These are phyloP conservation scores for Chloris gayana DNA, from an alignment of 176 grass and related monocot genomes.

Conservation along the genomic window DNA sequence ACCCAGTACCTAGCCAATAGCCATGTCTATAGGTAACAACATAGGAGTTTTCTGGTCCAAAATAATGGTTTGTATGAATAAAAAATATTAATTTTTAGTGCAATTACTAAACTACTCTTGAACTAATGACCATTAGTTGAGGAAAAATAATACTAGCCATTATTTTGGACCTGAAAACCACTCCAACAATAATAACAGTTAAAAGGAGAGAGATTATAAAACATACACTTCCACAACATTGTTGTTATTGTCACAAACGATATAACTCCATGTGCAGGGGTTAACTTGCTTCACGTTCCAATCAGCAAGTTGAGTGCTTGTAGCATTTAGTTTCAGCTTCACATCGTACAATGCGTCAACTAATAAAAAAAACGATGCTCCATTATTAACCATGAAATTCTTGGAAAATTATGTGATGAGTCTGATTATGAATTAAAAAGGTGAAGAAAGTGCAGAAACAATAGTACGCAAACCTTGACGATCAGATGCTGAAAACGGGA, in stretches of 20 bases:
- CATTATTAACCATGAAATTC: slow-evolving; percentile 13
- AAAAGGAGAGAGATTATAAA: no score
- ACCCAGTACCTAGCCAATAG: no score
- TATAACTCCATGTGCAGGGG: slow-evolving; percentile 83
- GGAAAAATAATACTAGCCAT: no score
- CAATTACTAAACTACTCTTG: no score
- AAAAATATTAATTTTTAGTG: no score
- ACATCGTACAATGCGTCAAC: slow-evolving; percentile 67
- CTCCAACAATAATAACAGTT: no score
- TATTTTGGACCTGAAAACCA: no score
- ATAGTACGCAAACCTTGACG: slow-evolving; percentile 54
- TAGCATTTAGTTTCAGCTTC: slow-evolving; percentile 72
- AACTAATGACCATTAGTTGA: no score
- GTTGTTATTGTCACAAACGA: slow-evolving; percentile 82
- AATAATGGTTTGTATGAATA: no score
- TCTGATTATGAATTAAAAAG: slow-evolving; percentile 3
- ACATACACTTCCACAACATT: slow-evolving; percentile 91
- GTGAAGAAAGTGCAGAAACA: neutral
- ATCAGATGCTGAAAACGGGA: slow-evolving; percentile 54
- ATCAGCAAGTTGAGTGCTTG: slow-evolving; percentile 67
- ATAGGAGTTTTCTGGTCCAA: no score
- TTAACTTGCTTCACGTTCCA: slow-evolving; percentile 89
- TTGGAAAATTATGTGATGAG: neutral
- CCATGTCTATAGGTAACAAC: no score
- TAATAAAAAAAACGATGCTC: slow-evolving; percentile 35